Evolutionary conservation across 305 asterid genomes (phyloP), one percentile per base, ranked within the genome.

Genomic region (Fraxinus ornus): DNA sequence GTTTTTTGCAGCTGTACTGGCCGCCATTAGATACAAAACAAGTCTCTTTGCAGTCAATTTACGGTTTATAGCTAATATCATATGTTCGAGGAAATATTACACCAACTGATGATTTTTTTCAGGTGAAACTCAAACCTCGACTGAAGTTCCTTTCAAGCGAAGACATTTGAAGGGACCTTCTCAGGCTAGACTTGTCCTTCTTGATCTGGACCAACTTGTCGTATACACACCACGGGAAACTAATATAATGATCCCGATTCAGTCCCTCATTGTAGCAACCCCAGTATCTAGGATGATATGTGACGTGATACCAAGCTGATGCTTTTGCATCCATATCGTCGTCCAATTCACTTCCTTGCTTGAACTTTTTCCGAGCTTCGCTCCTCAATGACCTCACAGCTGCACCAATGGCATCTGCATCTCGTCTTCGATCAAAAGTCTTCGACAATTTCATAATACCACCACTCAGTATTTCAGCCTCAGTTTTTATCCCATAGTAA

Each of bases 221-320:
- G 77, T 91, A 93, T 15, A 94, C 91, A 60, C 99, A 96, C 99
- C 99, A 96, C 0, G 98, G 97, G 78, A 96, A 96, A 79, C 98
- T 96, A 60, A 96, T 88, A 78, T 87, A 93, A 70, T 94, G 98
- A 86, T 84, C 95, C 80, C 98, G 90, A 30, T 86, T 86, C 88
- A 90, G 13, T 32, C 91, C 98, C 86, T 84, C 89, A 3, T 95
- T 95, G 86, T 95, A 95, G 70, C 28, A 41, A 49, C 97, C 98
- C 93, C 94, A 95, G 64, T 70, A 92, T n/a, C 74, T 86, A 9
- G 84, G 93, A 86, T 95, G 96, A 85, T 94, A 95, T 0, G 97
- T 87, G 68, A 95, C 99, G 33, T 91, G 90, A 88, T 95, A 95
- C 99, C 99, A 94, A 21, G 99, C 99, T 2, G 99, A 95, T 2